Percentiles rank a stretch among this genome's conserved stretches.
These are phyloP conservation scores for Wickerhamiella infanticola DNA, from an alignment of 1,139 yeast species.

Conservation along the genomic window DNA sequence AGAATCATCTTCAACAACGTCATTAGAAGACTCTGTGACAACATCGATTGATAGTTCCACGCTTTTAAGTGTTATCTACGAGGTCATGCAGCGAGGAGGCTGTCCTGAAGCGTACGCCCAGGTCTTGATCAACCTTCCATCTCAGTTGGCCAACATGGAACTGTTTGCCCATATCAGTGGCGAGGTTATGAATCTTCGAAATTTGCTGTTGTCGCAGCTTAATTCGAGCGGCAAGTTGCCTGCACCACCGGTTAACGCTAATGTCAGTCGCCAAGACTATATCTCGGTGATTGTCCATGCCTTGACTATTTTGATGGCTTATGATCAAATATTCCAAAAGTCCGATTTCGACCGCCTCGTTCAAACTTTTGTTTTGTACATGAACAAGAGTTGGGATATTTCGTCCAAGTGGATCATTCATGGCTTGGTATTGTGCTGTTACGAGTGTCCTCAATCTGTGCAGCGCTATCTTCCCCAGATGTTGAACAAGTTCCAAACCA, in stretches of 20 bases:
- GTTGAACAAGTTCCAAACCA: conserved; percentile 53
- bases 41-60: conserved; percentile 30
- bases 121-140: conserved; percentile 52
- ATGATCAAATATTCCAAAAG: conserved; percentile 40
- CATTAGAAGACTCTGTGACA: not conserved
- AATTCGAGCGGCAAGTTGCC: conserved; percentile 25
- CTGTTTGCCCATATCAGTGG: conserved; percentile 35
- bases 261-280: conserved; percentile 41
- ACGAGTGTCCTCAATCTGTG: conserved; percentile 60
- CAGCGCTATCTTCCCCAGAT: conserved; percentile 53
- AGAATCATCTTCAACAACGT: not conserved
- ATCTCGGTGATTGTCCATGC: conserved; percentile 54
- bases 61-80: conserved; percentile 40
- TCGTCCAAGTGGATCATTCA: conserved; percentile 70
- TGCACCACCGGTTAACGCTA: conserved; percentile 27
- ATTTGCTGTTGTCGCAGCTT: conserved; percentile 46
- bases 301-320: conserved; percentile 53
- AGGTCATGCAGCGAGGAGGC: conserved; percentile 38
- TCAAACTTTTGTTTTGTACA: conserved; percentile 44
- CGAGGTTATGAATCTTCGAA: conserved; percentile 34
- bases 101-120: conserved; percentile 62
- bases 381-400: conserved; percentile 54
- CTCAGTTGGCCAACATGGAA: conserved; percentile 50
- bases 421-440: conserved; percentile 61
- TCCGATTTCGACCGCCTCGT: conserved; percentile 57